Evolutionary conservation across 169 alveolate species (phyloP).

Genomic region (Plasmodium malariae): DNA sequence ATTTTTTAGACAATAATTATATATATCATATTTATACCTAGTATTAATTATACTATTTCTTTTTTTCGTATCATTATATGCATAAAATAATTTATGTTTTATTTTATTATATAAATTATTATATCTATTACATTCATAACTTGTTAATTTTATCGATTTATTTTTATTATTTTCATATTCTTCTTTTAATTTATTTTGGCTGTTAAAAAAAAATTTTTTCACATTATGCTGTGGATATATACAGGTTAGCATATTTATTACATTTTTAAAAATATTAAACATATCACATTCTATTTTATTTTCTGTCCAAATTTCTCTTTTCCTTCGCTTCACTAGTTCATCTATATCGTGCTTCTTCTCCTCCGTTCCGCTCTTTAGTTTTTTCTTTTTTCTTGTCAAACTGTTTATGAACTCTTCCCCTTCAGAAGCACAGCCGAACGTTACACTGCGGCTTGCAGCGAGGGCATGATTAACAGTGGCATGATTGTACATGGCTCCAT

Average conservation of each 20-base stretch:
- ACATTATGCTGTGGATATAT: slow-evolving; percentile 66
- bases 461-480: no score
- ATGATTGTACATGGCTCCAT: not conserved
- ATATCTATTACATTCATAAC: slow-evolving; percentile 32
- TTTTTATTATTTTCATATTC: slow-evolving; percentile 60
- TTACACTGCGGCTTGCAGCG: no score
- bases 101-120: slow-evolving; percentile 41
- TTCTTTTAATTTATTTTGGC: slow-evolving; percentile 65
- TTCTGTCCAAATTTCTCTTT: slow-evolving; percentile 1
- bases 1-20: slow-evolving; percentile 47
- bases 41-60: slow-evolving; percentile 14
- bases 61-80: slow-evolving; percentile 9
- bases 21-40: slow-evolving; percentile 30
- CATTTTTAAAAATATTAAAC: slow-evolving; percentile 66
- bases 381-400: not conserved
- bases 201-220: slow-evolving; percentile 62
- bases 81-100: slow-evolving; percentile 38
- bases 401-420: not conserved
- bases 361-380: slow-evolving; percentile 4
- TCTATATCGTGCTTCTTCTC: no score
- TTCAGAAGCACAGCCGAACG: not conserved
- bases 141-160: slow-evolving; percentile 39
- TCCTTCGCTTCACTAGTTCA: not conserved
- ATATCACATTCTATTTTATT: slow-evolving; percentile 56
- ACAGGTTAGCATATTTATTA: slow-evolving; percentile 45